Base-by-base conservation (phyloP, 2,329 filamentous ascomycete genomes). In the Fusarium sacchari region DNA sequence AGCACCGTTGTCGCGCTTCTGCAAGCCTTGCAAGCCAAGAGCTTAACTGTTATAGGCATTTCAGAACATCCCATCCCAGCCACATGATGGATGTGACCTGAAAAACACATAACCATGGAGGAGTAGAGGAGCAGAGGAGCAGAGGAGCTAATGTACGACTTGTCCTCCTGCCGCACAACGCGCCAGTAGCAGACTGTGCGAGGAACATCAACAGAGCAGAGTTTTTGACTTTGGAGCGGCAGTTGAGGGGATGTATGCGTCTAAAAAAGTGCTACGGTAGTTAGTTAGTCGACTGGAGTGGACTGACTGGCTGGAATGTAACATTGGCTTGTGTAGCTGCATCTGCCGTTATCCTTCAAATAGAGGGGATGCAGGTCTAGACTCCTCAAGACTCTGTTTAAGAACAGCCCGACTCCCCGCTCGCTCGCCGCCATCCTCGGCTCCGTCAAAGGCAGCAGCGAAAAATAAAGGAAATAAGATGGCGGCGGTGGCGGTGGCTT, bases 291-390 rank as follows among this genome's bases (percentile, higher is more conserved):
- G 24, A 43, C 37, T 56, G 50, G 67, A 69, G 22, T 50, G 47
- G 46, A 61, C 18, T n/a, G n/a, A n/a, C n/a, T n/a, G n/a, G n/a
- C n/a, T 52, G 30, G 49, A 52, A 36, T 68, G 67, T 36, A 44
- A 32, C 59, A 47, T 50, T 39, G 34, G 46, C 37, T 39, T 56
- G 18, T 42, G 49, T 28, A 39, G 50, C 24, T 42, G 37, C 57
- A 56, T 61, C 53, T 70, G 60, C 64, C 64, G 64, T 72, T 72
- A 72, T 72, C 69, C 56, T 72, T 70, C 43, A 65, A 30, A 60
- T 24, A 60, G 24, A 59, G 43, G 50, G 28, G n/a, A 28, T 42
- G 55, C 57, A 62, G 36, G 60, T 55, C 67, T 61, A 67, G 68
- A 67, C 43, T 56, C 63, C 20, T 32, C 50, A 52, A 62, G 68